A percentile compares a stretch with the other conserved stretches of the same genome.
Conservation (phyloP, 345 rosid species). For the Hibiscus tridactylites region DNA sequence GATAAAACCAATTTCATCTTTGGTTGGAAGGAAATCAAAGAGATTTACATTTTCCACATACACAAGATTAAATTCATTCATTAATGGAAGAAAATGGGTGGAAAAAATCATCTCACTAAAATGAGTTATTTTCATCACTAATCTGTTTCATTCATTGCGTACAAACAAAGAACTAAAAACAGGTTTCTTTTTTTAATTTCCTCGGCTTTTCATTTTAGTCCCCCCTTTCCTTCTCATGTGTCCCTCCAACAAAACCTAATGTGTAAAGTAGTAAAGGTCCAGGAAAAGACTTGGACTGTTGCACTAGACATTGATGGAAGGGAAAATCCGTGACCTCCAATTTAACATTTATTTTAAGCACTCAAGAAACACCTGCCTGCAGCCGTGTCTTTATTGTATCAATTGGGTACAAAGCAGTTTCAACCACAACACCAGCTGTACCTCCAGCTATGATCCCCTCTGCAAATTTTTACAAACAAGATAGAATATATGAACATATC, state of each 20-base stretch:
- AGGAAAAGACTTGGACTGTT: neutral
- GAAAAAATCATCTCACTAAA: neutral
- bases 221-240: neutral
- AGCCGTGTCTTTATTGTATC: constrained; percentile 92
- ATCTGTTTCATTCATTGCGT: neutral
- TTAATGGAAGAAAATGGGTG: neutral
- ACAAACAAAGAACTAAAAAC: neutral
- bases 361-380: constrained; percentile 54
- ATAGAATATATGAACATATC: constrained; percentile 1
- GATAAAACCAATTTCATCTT: neutral
- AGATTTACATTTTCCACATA: neutral
- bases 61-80: neutral
- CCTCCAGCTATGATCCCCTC: constrained; percentile 96
- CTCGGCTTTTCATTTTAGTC: neutral
- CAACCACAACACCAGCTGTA: constrained; percentile 92
- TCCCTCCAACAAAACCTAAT: neutral
- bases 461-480: constrained; percentile 26
- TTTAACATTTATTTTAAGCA: neutral
- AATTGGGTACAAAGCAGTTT: constrained; percentile 83
- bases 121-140: neutral
- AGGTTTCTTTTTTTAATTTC: neutral
- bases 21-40: neutral
- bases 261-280: neutral
- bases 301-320: neutral
- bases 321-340: neutral